Conservation (phyloP, 441 rosid species). For the Arabidopsis lyrata region DNA sequence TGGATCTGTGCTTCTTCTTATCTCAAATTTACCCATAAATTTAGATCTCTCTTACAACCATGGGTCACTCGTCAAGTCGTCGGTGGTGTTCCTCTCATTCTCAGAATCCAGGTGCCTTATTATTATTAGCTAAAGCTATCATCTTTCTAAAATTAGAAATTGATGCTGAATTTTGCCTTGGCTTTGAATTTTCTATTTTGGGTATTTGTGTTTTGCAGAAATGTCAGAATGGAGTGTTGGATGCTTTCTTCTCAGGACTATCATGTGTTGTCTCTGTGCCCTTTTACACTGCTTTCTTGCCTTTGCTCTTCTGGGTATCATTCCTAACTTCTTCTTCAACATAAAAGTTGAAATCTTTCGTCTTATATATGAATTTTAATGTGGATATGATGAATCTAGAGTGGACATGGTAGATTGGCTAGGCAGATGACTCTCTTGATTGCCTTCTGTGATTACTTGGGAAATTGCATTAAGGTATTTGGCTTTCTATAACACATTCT, state of each 20-base stretch:
- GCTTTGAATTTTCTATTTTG: not conserved
- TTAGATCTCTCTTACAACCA: slow-evolving; percentile 79
- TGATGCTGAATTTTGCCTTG: too few relatives aligned
- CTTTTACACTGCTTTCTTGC: slow-evolving; percentile 94
- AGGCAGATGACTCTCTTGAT: slow-evolving; percentile 96
- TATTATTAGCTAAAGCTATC: too few relatives aligned
- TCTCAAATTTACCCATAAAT: slow-evolving; percentile 64
- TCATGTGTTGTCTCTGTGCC: slow-evolving; percentile 98
- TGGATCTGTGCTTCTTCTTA: slow-evolving; percentile 81
- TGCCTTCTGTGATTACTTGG: slow-evolving; percentile 93
- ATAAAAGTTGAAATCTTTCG: slow-evolving; percentile 8
- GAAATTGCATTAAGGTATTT: slow-evolving; percentile 84
- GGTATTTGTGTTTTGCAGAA: slow-evolving; percentile 68
- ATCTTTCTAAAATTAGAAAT: too few relatives aligned
- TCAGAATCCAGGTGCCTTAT: slow-evolving; percentile 79
- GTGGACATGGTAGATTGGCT: slow-evolving; percentile 97
- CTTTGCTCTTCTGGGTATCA: slow-evolving; percentile 94
- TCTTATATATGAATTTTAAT: slow-evolving; percentile 8
- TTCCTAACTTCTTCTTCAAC: slow-evolving; percentile 6
- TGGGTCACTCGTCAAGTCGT: slow-evolving; percentile 68
- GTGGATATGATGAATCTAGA: slow-evolving; percentile 43
- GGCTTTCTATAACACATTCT: not conserved
- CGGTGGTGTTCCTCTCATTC: slow-evolving; percentile 59
- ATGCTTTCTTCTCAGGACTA: slow-evolving; percentile 79
- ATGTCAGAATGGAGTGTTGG: slow-evolving; percentile 64